These are phyloP conservation scores for Novymonas esmeraldas DNA, from an alignment of 208 protist species.

Conservation along the genomic window DNA sequence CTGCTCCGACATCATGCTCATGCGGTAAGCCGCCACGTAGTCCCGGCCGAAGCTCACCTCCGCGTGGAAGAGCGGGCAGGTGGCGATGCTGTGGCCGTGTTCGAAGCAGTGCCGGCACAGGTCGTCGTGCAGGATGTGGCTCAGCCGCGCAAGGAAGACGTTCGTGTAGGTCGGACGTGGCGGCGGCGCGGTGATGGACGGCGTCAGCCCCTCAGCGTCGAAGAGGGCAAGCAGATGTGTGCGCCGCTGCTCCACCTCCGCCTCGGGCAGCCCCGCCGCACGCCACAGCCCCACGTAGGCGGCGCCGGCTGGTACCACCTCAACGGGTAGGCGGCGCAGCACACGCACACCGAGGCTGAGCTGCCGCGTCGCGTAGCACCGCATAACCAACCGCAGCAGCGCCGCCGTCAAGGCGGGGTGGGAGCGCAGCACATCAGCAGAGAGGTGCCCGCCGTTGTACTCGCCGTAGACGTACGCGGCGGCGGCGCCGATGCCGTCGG, in stretches of 20 bases:
- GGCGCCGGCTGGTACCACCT: constrained; percentile 49
- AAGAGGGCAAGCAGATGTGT: constrained; percentile 55
- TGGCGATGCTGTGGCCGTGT: constrained; percentile 66
- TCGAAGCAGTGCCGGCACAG: constrained; percentile 85
- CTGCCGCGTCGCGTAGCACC: constrained; percentile 54
- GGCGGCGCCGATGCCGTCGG: constrained; percentile 63
- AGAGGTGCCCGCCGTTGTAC: constrained; percentile 72
- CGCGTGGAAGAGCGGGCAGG: constrained; percentile 75
- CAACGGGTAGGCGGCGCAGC: constrained; percentile 70
- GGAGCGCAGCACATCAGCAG: constrained; percentile 48
- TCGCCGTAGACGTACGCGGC: constrained; percentile 75
- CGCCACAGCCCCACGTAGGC: constrained; percentile 68
- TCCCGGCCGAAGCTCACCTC: constrained; percentile 88
- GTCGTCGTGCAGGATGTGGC: constrained; percentile 65
- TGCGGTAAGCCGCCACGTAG: constrained; percentile 86
- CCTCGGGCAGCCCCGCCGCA: constrained; percentile 59
- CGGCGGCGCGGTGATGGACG: constrained; percentile 47
- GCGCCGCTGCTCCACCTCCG: constrained; percentile 39
- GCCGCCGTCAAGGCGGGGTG: constrained; percentile 41
- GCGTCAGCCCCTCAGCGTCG: constrained; percentile 57
- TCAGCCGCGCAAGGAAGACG: constrained; percentile 53
- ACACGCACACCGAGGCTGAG: constrained; percentile 60
- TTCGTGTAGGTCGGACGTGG: constrained; percentile 58
- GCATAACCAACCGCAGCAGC: constrained; percentile 44
- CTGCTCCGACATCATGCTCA: constrained; percentile 90